A percentile compares a stretch with the other conserved stretches of the same genome.
These are phyloP conservation scores for Lichtheimia corymbifera DNA, from an alignment of 371 early-diverging fungal genomes.

Conservation along the genomic window DNA sequence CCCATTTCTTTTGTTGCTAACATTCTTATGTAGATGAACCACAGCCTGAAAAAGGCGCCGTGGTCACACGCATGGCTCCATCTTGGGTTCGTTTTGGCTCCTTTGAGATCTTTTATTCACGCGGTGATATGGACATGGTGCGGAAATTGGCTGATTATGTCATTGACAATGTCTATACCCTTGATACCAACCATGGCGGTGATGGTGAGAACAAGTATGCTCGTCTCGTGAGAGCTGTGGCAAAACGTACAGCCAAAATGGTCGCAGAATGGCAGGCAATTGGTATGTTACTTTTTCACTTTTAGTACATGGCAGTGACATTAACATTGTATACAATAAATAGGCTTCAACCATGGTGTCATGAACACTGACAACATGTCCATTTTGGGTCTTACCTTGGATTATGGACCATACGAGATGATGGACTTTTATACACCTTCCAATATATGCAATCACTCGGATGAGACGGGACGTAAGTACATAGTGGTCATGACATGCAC, in stretches of 20 bases:
- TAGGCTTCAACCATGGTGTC: slow-evolving; percentile 86
- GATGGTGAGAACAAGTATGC: slow-evolving; percentile 57
- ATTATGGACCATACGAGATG: slow-evolving; percentile 90
- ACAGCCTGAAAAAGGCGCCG: slow-evolving; percentile 68
- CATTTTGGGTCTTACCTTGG: slow-evolving; percentile 79
- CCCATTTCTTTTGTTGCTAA: background rate
- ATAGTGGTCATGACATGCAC: too few species aligned
- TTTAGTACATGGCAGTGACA: background rate
- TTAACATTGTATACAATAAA: background rate
- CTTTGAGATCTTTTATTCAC: slow-evolving; percentile 80
- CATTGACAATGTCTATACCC: slow-evolving; percentile 34
- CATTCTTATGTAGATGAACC: slow-evolving; percentile 10
- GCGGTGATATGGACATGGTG: slow-evolving; percentile 61
- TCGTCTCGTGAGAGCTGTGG: slow-evolving; percentile 62
- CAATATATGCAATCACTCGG: slow-evolving; percentile 80
- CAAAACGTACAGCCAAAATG: slow-evolving; percentile 72
- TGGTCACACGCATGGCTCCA: slow-evolving; percentile 79
- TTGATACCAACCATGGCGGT: slow-evolving; percentile 23
- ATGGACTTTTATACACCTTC: slow-evolving; percentile 82
- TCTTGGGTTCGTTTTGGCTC: slow-evolving; percentile 90
- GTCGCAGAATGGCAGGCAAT: slow-evolving; percentile 88
- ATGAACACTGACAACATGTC: slow-evolving; percentile 95
- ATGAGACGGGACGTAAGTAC: slow-evolving; percentile 53
- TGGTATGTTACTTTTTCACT: slow-evolving; percentile 21
- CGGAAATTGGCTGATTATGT: slow-evolving; percentile 74